Evolutionary conservation across 768 basidiomycete genomes (phyloP).

Genomic region (Tulasnella sp.): DNA sequence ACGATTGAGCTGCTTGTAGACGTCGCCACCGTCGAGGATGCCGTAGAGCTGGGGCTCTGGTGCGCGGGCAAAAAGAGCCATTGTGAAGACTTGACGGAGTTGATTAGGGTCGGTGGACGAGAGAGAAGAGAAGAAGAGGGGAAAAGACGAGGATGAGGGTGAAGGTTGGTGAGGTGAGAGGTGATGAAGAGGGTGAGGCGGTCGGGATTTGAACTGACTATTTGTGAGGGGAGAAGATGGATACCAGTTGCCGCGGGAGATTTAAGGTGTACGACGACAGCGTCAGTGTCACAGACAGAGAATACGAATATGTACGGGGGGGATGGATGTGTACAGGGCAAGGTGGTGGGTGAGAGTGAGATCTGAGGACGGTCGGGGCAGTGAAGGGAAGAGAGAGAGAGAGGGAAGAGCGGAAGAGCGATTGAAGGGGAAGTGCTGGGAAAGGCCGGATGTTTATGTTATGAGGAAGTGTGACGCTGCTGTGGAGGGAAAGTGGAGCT

Average conservation of each 20-base stretch:
- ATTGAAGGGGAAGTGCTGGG: neutral
- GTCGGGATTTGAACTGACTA: neutral
- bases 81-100: neutral
- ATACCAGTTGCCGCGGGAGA: neutral
- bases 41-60: conserved; percentile 13
- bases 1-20: conserved; percentile 17
- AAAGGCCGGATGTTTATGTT: neutral
- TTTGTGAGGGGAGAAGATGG: neutral
- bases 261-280: neutral
- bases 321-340: neutral
- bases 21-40: conserved; percentile 10
- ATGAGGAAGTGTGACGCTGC: neutral
- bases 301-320: neutral
- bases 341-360: no score
- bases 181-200: neutral
- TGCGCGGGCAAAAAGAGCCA: neutral
- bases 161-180: neutral
- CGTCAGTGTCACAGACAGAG: neutral
- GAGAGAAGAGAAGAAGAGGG: neutral
- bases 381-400: neutral
- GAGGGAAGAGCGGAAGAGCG: neutral
- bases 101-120: no score
- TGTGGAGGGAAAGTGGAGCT: neutral
- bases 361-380: neutral
- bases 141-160: neutral